Conservation (phyloP, 306 rosid genomes). For the Rosa lucieae region DNA sequence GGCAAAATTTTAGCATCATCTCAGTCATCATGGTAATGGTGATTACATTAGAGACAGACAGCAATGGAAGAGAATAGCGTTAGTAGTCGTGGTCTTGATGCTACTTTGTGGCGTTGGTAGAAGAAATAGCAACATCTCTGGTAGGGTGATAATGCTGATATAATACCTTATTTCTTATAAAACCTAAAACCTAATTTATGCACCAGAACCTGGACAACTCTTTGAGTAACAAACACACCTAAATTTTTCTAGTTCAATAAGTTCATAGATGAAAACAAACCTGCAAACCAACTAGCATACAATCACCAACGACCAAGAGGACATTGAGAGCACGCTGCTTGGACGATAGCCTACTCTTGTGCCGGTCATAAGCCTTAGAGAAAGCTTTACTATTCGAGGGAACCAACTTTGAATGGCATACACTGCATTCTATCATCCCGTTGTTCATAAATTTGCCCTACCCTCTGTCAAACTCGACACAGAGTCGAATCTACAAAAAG, state of each 20-base stretch:
- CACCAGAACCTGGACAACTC: background rate
- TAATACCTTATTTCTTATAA: background rate
- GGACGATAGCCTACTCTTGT: constrained; percentile 70
- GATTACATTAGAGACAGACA: background rate
- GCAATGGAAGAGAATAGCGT: background rate
- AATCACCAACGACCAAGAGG: constrained; percentile 94
- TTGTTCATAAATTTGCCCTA: constrained; percentile 51
- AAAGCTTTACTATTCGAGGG: constrained; percentile 61
- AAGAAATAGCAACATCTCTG: background rate
- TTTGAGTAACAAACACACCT: background rate
- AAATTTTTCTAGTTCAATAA: background rate
- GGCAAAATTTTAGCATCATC: background rate
- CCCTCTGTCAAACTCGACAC: constrained; percentile 29
- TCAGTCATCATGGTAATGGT: background rate
- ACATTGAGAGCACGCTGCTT: constrained; percentile 79
- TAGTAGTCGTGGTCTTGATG: background rate
- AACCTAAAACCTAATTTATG: background rate
- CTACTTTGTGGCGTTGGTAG: background rate
- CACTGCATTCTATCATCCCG: constrained; percentile 97
- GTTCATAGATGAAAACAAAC: constrained; percentile 39
- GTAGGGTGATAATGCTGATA: background rate
- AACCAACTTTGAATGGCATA: constrained; percentile 88
- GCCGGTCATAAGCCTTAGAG: constrained; percentile 90
- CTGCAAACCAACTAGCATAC: constrained; percentile 94
- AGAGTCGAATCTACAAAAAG: constrained; percentile 48